Base-by-base conservation (phyloP, 306 rosid species). In the Pyrus pyrifolia region DNA sequence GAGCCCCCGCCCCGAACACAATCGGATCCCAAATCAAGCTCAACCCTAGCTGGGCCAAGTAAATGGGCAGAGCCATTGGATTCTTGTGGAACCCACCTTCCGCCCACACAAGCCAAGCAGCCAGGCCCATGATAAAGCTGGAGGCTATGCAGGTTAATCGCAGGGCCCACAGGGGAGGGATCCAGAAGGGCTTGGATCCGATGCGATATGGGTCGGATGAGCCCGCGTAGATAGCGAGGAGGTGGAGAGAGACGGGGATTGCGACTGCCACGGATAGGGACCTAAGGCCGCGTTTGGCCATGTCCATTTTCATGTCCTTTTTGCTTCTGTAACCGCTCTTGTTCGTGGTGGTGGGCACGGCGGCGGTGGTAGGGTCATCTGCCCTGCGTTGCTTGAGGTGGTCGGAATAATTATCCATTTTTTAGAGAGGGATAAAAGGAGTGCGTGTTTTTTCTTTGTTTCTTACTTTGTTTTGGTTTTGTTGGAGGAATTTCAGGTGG, bases 81-180 rank as follows among this genome's bases (percentile, higher is more conserved):
- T 72, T 72, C 38, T 64, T 71, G 6, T 92, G 98, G 81, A 94
- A 94, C 1, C 92, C 96, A 1, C 96, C 90, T 2, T 87, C 86
- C 0, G 88, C 96, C 98, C 97, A 94, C 0, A 90, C 85, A 42
- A 92, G 90, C 96, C 97, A 94, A 3, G 92, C 91, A 0, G 97
- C 55, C 1, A 89, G 72, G 17, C 92, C 91, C 91, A 84, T 88
- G 60, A 92, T 63, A 46, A 90, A 75, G 64, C 79, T 87, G 0
- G 89, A 87, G 6, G 90, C 87, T 25, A 82, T 79, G 53, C 85
- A 85, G 0, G 79, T 76, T 2, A 86, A 29, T 30, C 84, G 89
- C 2, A 94, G 25, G 29, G 79, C 88, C 92, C 90, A 89, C 12
- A 72, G 22, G 1, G 95, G 92, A 0, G 84, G 93, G 73, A 94